Base-by-base conservation (phyloP, 2,329 filamentous ascomycete species). In the Exophiala sp. region DNA sequence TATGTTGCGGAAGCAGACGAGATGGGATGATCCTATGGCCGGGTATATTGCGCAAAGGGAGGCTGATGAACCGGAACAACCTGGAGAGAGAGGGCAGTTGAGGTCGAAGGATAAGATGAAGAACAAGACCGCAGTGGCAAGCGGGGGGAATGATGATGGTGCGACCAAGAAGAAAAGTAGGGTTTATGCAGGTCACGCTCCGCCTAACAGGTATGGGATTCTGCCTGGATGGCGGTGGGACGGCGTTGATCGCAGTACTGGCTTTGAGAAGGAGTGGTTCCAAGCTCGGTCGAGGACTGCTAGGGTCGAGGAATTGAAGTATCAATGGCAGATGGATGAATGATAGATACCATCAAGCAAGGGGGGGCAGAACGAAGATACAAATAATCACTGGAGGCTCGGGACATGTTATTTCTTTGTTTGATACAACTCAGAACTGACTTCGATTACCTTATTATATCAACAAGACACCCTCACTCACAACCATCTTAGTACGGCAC, bases 261-360 rank as follows among this genome's bases (percentile, higher is more conserved):
- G 91, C 0, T 97, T 96, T 65, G 93, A 98, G 72, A 85, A 81
- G 55, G 85, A 96, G 65, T 86, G 90, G 71, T 97, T 97, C 71
- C 88, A 86, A 66, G 87, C 89, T 1, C 74, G 90, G 58, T 96
- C 96, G 66, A 75, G 81, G 59, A 80, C 80, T 59, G 81, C 83
- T 62, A 82, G 89, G 65, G 81, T 85, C 60, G 85, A 86, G 68
- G 84, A 84, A 24, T 68, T 97, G 63, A 83, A 91, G 62, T 97
- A 96, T 68, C 82, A 85, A 24, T 98, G 91, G 93, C 88, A 96
- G 74, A 93, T 94, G 85, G 93, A 96, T 70, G 87, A 89, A 68
- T 93, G 77, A 55, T n/a, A 35, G 16, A n/a, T 18, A 35, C 24
- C 10, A 27, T 27, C 24, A 27, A 10, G 24, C 6, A 27, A 27